Base-by-base conservation (phyloP, 2,329 filamentous ascomycete genomes). In the Monilinia fructigena region DNA sequence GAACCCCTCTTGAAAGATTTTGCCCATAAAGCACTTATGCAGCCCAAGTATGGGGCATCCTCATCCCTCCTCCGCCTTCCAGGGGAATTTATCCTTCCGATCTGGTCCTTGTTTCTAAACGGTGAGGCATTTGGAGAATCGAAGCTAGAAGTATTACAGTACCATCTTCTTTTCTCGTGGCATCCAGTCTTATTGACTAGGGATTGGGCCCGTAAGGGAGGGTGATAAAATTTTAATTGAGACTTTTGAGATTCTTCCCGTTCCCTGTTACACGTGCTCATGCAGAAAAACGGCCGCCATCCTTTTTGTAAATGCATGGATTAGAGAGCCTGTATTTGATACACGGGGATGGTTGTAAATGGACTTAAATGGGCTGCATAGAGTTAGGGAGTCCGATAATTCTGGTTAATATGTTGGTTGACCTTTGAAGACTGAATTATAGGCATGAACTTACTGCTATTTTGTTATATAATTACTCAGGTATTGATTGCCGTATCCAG, bases 261-360 rank as follows among this genome's bases (percentile, higher is more conserved):
- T 64, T 47, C 62, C 62, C 50, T 28, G 62, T 56, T 26, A 38
- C 62, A 64, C 62, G 62, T 64, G 62, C 28, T 40, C n/a, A 58
- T 58, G 62, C 62, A 64, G 62, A 54, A 64, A 47, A 56, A 64
- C 62, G 62, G 53, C 62, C 53, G 62, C 53, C 50, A 35, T 63
- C n/a, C 28, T 2, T 31, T 56, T 31, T 35, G 8, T 3, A 40
- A 1, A n/a, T 35, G 42, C 62, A 55, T 18, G 61, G 52, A 56
- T 55, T 8, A 35, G 40, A 64, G 20, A 23, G 40, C 26, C 55
- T 31, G 52, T 16, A 1, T 63, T 28, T 28, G 40, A 42, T 55
- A 26, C 23, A 31, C 45, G 40, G 42, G 35, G 23, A 63, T 35
- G 56, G 1, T 35, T 20, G 42, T 2, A 59, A 59, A 59, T 59